Evolutionary conservation across 768 basidiomycete species (phyloP).

Genomic region (Leccinellum albellum): DNA sequence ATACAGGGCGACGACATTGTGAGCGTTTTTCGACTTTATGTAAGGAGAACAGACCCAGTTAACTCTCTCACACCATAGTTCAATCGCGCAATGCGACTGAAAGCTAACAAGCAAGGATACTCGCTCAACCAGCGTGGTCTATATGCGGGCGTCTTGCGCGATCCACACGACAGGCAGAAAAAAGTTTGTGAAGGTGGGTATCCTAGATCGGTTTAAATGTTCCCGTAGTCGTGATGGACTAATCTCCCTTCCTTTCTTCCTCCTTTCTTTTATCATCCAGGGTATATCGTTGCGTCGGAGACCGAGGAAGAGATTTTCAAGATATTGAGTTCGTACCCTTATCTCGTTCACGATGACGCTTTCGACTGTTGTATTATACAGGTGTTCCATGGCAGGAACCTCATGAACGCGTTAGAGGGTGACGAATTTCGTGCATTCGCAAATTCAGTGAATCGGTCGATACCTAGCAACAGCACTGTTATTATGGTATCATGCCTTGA

Average conservation of each 20-base stretch:
- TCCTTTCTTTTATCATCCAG: slow-evolving; percentile 31
- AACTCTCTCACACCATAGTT: slow-evolving; percentile 48
- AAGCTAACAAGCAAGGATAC: slow-evolving; percentile 77
- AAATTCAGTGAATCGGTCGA: not conserved
- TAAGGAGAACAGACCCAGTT: not conserved
- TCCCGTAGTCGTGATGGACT: not conserved
- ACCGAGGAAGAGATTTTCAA: slow-evolving; percentile 86
- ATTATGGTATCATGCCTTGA: not conserved
- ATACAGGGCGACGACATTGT: slow-evolving; percentile 85
- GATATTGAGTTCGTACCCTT: slow-evolving; percentile 48
- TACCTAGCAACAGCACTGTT: not conserved
- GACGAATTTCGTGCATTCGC: slow-evolving; percentile 2
- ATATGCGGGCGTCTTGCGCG: slow-evolving; percentile 67
- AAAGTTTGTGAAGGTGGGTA: slow-evolving; percentile 55
- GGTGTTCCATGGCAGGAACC: slow-evolving; percentile 82
- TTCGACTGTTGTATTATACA: slow-evolving; percentile 12
- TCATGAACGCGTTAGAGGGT: slow-evolving; percentile 59
- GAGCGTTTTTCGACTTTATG: slow-evolving; percentile 26
- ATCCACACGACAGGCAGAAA: slow-evolving; percentile 56
- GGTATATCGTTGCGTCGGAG: slow-evolving; percentile 69
- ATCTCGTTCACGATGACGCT: not conserved
- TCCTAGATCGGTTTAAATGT: not conserved
- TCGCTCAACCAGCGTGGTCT: slow-evolving; percentile 87
- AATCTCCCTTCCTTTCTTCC: not conserved
- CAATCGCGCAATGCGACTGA: slow-evolving; percentile 83